Percentiles rank a stretch among this genome's conserved stretches.
Conservation (phyloP, 805 yeast species). For the Yarrowia sp. region DNA sequence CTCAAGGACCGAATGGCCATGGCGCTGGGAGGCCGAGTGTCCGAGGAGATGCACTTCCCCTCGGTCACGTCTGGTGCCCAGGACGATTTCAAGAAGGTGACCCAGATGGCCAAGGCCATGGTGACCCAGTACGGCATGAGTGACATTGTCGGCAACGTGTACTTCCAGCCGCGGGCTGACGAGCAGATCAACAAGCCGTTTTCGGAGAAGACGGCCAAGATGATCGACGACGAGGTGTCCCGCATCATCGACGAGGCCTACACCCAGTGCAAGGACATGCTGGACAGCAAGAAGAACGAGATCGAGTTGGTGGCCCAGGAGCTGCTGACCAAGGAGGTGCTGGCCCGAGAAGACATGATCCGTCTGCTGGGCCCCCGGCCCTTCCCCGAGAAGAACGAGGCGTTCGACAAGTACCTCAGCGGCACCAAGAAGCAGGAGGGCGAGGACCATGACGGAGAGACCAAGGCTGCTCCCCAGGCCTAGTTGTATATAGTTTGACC, state of each 20-base stretch:
- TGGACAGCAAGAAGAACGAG: constrained; percentile 63
- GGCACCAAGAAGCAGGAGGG: constrained; percentile 34
- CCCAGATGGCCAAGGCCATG: constrained; percentile 89
- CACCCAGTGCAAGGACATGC: constrained; percentile 61
- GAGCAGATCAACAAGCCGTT: constrained; percentile 68
- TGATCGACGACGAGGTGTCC: constrained; percentile 74
- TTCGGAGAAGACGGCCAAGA: constrained; percentile 72
- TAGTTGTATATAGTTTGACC: constrained; percentile 9
- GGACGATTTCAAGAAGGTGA: constrained; percentile 91
- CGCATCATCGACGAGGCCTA: constrained; percentile 71
- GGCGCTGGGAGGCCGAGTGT: constrained; percentile 91
- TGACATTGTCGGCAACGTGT: constrained; percentile 72
- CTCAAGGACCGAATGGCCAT: constrained; percentile 86
- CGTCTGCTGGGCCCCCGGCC: constrained; percentile 78
- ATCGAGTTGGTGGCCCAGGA: constrained; percentile 78
- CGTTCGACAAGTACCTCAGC: constrained; percentile 81
- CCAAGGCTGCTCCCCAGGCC: constrained; percentile 4
- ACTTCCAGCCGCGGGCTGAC: constrained; percentile 54
- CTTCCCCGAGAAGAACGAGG: constrained; percentile 79
- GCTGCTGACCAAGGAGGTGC: constrained; percentile 73
- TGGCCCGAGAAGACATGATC: constrained; percentile 82
- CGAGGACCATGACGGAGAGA: constrained; percentile 12
- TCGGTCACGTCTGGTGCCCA: constrained; percentile 91
- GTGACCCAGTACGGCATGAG: constrained; percentile 90
- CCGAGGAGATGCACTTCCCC: constrained; percentile 86